A percentile compares a stretch with the other conserved stretches of the same genome.
These are phyloP conservation scores for Penicillium pancosmium DNA, from an alignment of 495 filamentous ascomycete genomes.

Conservation along the genomic window DNA sequence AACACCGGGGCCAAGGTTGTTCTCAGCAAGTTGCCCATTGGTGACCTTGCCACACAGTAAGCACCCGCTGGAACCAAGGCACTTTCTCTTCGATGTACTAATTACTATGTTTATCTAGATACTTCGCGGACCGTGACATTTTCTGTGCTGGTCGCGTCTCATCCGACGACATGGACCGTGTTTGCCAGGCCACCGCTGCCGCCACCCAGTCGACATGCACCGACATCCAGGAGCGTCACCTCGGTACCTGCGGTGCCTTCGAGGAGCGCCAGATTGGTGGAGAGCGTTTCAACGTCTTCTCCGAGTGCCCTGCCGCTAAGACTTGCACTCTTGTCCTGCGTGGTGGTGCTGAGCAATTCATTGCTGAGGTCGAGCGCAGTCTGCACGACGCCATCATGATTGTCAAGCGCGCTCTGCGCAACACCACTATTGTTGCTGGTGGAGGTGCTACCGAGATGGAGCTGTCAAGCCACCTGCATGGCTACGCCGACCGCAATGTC, in stretches of 20 bases:
- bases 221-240: conserved; percentile 85
- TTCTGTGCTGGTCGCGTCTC: conserved; percentile 97
- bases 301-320: conserved; percentile 90
- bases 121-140: conserved; percentile 96
- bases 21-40: conserved; percentile 94
- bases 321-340: conserved; percentile 95
- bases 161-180: conserved; percentile 92
- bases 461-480: conserved; percentile 86
- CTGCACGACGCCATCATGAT: conserved; percentile 99
- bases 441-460: conserved; percentile 98
- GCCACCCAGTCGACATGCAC: conserved; percentile 95
- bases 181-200: conserved; percentile 91
- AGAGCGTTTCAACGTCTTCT: conserved; percentile 98
- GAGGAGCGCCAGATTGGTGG: conserved; percentile 97
- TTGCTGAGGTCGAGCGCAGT: conserved; percentile 95
- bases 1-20: conserved; percentile 96
- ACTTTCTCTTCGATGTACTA: conserved; percentile 2
- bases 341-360: conserved; percentile 98
- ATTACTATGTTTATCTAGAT: conserved; percentile 45
- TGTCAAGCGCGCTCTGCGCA: conserved; percentile 93
- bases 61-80: conserved; percentile 19
- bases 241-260: conserved; percentile 88
- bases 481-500: conserved; percentile 87
- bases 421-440: conserved; percentile 91
- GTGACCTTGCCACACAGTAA: conserved; percentile 93